phyloP scores from a whole-genome alignment of 257 asterid genomes.

The Solanum piurae region DNA sequence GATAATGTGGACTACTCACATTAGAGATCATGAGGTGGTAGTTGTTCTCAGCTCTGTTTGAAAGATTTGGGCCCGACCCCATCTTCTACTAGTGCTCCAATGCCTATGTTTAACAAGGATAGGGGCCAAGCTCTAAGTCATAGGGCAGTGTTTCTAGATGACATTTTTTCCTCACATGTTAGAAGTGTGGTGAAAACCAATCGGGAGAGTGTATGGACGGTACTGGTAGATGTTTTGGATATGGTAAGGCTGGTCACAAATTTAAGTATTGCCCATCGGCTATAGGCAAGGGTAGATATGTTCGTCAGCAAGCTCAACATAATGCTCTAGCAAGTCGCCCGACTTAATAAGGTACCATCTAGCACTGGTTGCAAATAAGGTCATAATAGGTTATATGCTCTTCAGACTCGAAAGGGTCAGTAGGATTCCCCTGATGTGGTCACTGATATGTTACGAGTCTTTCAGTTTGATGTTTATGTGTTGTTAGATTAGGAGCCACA shows the following conservation, averaged over 20 bases:
- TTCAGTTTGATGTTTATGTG: background rate
- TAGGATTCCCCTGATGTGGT: background rate
- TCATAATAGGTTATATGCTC: background rate
- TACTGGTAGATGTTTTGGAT: background rate
- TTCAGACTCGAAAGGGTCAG: background rate
- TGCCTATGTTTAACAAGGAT: background rate
- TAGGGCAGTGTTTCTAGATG: background rate
- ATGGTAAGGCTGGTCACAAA: background rate
- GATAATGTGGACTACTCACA: background rate
- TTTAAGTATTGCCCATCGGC: background rate
- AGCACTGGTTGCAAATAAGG: background rate
- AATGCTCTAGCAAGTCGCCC: background rate
- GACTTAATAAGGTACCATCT: background rate
- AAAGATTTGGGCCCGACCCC: background rate
- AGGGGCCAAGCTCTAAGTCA: background rate
- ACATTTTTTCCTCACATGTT: background rate
- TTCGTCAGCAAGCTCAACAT: background rate
- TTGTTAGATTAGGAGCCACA: background rate
- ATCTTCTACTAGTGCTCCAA: background rate
- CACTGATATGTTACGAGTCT: background rate
- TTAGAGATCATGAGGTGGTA: background rate
- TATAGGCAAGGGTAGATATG: background rate
- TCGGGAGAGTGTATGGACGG: background rate
- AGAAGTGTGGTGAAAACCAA: background rate
- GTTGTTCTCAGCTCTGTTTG: background rate